These are phyloP conservation scores for Akebia trifoliata DNA, from an alignment of 164 flowering plant genomes.

Conservation along the genomic window DNA sequence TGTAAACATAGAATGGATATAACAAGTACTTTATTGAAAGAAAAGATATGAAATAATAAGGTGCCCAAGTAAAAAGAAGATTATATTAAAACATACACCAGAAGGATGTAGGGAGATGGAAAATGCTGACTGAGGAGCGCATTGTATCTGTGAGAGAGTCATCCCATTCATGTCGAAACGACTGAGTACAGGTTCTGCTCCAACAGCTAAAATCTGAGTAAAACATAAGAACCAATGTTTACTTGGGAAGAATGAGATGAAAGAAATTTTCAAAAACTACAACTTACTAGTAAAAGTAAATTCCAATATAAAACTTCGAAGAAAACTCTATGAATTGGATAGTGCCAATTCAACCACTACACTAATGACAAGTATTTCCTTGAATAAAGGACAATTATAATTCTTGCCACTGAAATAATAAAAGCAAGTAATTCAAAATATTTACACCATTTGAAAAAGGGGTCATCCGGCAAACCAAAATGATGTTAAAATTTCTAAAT, in stretches of 20 bases:
- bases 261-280: not conserved
- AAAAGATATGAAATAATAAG: not conserved
- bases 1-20: no score
- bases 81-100: slow-evolving; percentile 53
- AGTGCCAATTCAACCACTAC: not conserved
- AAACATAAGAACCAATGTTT: slow-evolving; percentile 5
- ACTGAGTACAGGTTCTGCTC: slow-evolving; percentile 69
- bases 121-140: slow-evolving; percentile 86
- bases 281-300: not conserved
- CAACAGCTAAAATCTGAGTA: slow-evolving; percentile 82
- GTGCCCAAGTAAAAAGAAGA: not conserved
- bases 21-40: not conserved
- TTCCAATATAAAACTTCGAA: not conserved
- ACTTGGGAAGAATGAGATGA: not conserved
- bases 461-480: not conserved
- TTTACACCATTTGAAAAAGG: not conserved
- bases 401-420: not conserved
- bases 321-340: not conserved
- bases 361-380: not conserved
- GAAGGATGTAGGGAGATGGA: slow-evolving; percentile 77
- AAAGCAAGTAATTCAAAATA: no score
- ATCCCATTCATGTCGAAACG: slow-evolving; percentile 76
- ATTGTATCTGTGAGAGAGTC: slow-evolving; percentile 74
- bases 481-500: not conserved
- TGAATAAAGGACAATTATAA: not conserved